A percentile compares a stretch with the other conserved stretches of the same genome.
Evolutionary conservation across 441 rosid species (phyloP).

Genomic region (Pelargonium australe): DNA sequence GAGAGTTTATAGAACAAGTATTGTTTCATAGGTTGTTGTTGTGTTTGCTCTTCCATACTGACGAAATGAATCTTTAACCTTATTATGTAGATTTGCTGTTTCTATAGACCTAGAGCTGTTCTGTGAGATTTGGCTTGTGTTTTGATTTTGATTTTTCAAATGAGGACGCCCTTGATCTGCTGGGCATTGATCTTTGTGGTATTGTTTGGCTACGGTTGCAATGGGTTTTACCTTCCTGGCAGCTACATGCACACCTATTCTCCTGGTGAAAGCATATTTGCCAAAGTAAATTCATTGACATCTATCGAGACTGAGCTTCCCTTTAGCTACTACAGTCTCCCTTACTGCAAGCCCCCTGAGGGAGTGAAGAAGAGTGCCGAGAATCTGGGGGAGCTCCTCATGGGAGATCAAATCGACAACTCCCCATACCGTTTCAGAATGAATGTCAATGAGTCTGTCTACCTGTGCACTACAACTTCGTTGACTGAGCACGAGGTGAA

Average conservation of each 20-base stretch:
- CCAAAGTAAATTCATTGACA: constrained; percentile 88
- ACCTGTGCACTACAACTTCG: constrained; percentile 53
- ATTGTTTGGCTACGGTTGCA: constrained; percentile 32
- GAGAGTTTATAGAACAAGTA: neutral
- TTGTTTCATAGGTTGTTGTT: neutral
- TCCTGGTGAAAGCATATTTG: constrained; percentile 34
- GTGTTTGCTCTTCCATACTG: neutral
- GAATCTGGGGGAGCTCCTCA: constrained; percentile 94
- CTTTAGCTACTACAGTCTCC: constrained; percentile 71
- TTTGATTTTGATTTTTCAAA: constrained; percentile 3
- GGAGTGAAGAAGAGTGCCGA: constrained; percentile 82
- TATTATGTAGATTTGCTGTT: neutral
- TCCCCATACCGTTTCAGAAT: constrained; percentile 78
- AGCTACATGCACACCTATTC: constrained; percentile 79
- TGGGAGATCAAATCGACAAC: constrained; percentile 96
- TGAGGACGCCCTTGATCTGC: constrained; percentile 35
- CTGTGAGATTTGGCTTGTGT: constrained; percentile 1
- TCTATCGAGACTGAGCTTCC: constrained; percentile 95
- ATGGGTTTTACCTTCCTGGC: constrained; percentile 85
- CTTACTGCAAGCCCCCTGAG: constrained; percentile 59
- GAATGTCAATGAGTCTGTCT: constrained; percentile 67
- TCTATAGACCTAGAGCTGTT: neutral
- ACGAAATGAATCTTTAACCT: constrained; percentile 1
- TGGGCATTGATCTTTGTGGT: constrained; percentile 42
- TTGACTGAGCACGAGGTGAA: constrained; percentile 70